Conservation (phyloP, 2,329 filamentous ascomycete genomes). For the Aphanoascus verrucosus region DNA sequence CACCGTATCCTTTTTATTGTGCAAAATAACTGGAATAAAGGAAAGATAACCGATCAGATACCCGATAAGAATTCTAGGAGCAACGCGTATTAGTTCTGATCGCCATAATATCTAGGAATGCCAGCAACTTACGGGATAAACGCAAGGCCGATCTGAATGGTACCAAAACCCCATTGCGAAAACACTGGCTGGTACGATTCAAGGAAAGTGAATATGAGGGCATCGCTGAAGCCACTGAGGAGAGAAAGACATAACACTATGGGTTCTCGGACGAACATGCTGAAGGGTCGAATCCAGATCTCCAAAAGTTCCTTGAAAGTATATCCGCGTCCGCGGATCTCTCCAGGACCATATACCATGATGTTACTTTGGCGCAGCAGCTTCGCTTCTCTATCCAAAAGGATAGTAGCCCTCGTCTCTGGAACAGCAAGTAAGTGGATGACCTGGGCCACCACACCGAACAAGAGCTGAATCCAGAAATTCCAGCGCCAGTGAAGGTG, state of each 20-base stretch:
- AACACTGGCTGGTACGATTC: conserved; percentile 52
- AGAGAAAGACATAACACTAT: conserved; percentile 53
- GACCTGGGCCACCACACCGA: conserved; percentile 44
- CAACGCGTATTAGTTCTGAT: not conserved
- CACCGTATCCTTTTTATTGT: conserved; percentile 31
- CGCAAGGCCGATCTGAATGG: conserved; percentile 39
- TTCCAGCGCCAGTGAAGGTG: conserved; percentile 47
- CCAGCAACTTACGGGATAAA: conserved; percentile 42
- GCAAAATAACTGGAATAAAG: conserved; percentile 45
- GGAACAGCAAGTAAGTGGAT: conserved; percentile 42
- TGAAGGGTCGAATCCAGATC: conserved; percentile 51
- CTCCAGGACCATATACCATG: conserved; percentile 62
- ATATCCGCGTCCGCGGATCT: conserved; percentile 51
- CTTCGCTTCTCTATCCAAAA: conserved; percentile 50
- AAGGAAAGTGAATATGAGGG: conserved; percentile 57
- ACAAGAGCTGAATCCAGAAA: conserved; percentile 53
- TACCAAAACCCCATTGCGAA: conserved; percentile 48
- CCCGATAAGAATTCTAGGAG: conserved; percentile 42
- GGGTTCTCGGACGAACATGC: conserved; percentile 54
- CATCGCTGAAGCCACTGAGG: conserved; percentile 54
- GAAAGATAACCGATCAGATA: conserved; percentile 48
- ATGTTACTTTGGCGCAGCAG: conserved; percentile 44
- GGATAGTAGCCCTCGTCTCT: conserved; percentile 48
- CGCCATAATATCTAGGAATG: not conserved
- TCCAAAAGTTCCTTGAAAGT: conserved; percentile 45